Evolutionary conservation across 2,329 filamentous ascomycete species (phyloP), one percentile per base, ranked within the genome.

Genomic region (Penicillium sp.): DNA sequence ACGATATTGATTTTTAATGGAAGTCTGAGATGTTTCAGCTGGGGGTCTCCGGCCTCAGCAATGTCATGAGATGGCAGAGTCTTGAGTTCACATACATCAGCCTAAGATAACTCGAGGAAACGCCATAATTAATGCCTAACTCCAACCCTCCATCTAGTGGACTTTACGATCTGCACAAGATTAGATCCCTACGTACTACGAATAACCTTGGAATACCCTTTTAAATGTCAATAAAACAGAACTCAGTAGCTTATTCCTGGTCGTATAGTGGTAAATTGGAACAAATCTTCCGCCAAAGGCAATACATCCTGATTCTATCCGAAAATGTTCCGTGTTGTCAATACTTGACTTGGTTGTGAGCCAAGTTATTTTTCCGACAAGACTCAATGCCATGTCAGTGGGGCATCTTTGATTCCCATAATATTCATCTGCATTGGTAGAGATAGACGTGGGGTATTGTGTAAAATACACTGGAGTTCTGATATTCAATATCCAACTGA

Each of bases 191-290:
- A 16, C 70, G 20, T 74, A 73, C 61, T 86, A 83, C 0, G 81
- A 77, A 67, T 86, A 83, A 29, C 29, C 29, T 29, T 29, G 29
- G 29, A 29, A 61, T 85, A 86, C 77, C 76, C 81, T 57, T 26
- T 1, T 14, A 16, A 35, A 5, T 18, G 2, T 29, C 8, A 38
- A 7, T 13, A 42, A 9, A 22, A 32, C 5, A 14, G 7, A 9
- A 32, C 31, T 5, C 52, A 86, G 70, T 81, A 10, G 26, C 26
- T 3, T 29, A 83, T 80, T 20, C 84, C 84, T 60, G 81, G 78
- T 56, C 82, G 79, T 0, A 74, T 76, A 0, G 82, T 81, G 31
- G 72, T 75, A 70, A 80, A 86, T 35, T 72, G 72, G 62, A 1
- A 72, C 72, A 62, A 80, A 85, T 37, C 64, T 74, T 7, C 65